Conservation (phyloP, 129 eudicot genomes). For the Flaveria linearis region DNA sequence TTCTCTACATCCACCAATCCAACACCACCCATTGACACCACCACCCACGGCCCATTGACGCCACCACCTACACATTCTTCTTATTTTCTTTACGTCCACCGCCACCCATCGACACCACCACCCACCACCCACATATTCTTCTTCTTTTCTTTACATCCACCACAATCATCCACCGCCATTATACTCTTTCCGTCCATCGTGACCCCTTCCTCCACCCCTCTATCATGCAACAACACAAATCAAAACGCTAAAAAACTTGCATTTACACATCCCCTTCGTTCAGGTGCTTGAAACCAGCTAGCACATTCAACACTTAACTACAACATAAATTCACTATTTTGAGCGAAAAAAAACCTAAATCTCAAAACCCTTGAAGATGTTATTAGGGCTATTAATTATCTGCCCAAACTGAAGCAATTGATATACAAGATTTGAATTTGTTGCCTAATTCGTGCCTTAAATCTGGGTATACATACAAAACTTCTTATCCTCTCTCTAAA, state of each 20-base stretch:
- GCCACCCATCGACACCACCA: no score
- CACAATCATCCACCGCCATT: conserved; percentile 88
- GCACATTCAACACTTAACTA: not conserved
- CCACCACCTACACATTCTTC: no score
- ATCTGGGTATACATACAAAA: not conserved
- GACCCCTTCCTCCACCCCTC: conserved; percentile 1
- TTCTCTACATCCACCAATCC: no score
- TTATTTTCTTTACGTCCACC: no score
- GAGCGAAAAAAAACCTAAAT: conserved; percentile 16
- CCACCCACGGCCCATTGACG: no score
- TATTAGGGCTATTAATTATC: conserved; percentile 31
- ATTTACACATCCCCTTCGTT: not conserved
- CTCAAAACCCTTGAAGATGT: conserved; percentile 20
- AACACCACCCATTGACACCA: no score
- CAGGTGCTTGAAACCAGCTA: conserved; percentile 3
- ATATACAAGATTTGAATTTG: not conserved
- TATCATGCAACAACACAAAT: conserved; percentile 20
- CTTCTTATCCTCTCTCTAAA: conserved; percentile 26
- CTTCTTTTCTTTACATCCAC: no score
- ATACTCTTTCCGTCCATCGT: conserved; percentile 90
- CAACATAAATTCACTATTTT: not conserved
- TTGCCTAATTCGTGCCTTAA: conserved; percentile 33
- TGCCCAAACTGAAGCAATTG: conserved; percentile 6
- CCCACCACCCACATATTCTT: no score
- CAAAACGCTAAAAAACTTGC: conserved; percentile 24